Evolutionary conservation across 768 basidiomycete genomes (phyloP).

Genomic region (Trametes cubensis): DNA sequence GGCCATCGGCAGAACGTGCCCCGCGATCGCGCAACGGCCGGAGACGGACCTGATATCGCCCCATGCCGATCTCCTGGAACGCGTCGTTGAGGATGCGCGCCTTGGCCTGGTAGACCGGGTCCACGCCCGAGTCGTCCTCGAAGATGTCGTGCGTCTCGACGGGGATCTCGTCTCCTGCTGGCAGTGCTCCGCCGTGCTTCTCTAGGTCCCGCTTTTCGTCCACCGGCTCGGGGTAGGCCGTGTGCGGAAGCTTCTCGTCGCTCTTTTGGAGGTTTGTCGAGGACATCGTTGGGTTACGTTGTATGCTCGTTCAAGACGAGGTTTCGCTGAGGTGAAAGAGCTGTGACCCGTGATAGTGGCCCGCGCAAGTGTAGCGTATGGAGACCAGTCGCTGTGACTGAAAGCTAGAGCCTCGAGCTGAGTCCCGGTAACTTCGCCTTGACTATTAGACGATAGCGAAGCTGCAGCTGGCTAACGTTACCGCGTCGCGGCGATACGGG

Average conservation of each 20-base stretch:
- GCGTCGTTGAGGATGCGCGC: conserved; percentile 48
- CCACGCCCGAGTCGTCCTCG: conserved; percentile 33
- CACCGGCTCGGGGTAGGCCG: not conserved
- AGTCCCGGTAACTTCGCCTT: no score
- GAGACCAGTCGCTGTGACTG: not conserved
- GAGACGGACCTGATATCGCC: conserved; percentile 48
- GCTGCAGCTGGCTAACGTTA: no score
- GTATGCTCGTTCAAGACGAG: not conserved
- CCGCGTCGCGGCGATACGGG: not conserved
- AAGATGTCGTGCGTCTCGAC: conserved; percentile 18
- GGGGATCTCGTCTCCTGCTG: no score
- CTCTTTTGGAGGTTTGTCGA: not conserved
- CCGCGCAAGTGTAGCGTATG: no score
- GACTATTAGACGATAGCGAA: no score
- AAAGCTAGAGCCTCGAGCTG: not conserved
- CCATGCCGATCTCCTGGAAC: conserved; percentile 57
- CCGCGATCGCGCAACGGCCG: not conserved
- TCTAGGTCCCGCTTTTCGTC: conserved; percentile 5
- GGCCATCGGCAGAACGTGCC: no score
- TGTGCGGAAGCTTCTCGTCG: not conserved
- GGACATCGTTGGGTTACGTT: conserved; percentile 3
- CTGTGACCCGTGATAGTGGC: no score
- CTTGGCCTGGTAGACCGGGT: conserved; percentile 51
- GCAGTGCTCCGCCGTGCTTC: not conserved
- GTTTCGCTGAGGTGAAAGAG: no score